Evolutionary conservation across 257 asterid genomes (phyloP).

Genomic region (Forsythia suspensa): DNA sequence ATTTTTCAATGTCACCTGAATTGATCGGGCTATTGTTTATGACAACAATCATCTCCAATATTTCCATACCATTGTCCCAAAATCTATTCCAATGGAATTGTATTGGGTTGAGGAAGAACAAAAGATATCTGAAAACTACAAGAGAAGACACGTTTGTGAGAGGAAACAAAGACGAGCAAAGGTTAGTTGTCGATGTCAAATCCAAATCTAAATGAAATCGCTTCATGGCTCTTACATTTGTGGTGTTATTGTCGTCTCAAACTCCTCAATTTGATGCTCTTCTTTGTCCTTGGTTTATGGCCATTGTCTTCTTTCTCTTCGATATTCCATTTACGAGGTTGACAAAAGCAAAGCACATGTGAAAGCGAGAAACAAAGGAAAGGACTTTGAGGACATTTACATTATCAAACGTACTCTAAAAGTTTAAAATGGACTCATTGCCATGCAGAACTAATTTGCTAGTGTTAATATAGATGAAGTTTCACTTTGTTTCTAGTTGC

Average conservation of each 20-base stretch:
- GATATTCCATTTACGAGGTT: constrained; percentile 50
- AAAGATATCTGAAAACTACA: constrained; percentile 54
- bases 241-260: constrained; percentile 7
- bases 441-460: too few relatives aligned
- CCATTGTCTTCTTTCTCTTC: constrained; percentile 7
- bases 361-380: constrained; percentile 71
- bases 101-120: constrained; percentile 86
- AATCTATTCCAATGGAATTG: constrained; percentile 46
- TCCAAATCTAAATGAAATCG: background rate
- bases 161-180: constrained; percentile 72
- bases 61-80: constrained; percentile 79
- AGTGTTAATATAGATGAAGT: too few relatives aligned
- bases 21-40: constrained; percentile 42
- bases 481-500: too few relatives aligned
- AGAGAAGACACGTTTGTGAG: constrained; percentile 66
- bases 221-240: background rate
- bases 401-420: constrained; percentile 34
- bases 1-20: too few relatives aligned
- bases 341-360: constrained; percentile 71
- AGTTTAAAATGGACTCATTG: too few relatives aligned
- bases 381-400: constrained; percentile 68
- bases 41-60: constrained; percentile 72
- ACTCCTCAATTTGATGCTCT: background rate
- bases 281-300: background rate
- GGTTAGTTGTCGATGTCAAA: constrained; percentile 41